Conservation (phyloP, 345 rosid species). For the Salix viminalis region DNA sequence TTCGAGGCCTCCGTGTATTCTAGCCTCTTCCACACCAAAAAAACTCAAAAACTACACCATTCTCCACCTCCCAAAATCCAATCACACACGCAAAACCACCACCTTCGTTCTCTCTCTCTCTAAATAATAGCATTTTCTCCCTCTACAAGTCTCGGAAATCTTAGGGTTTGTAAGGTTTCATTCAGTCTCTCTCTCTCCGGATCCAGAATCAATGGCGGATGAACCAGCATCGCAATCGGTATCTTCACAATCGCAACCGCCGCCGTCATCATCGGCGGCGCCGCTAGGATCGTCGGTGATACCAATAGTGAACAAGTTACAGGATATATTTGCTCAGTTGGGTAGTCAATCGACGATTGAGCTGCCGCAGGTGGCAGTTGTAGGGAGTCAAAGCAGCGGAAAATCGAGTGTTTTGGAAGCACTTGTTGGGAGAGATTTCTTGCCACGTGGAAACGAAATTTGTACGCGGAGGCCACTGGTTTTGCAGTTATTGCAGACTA, state of each 20-base stretch:
- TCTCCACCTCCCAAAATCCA: not conserved
- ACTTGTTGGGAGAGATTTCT: slow-evolving; percentile 93
- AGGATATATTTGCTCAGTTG: slow-evolving; percentile 90
- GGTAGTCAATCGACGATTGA: slow-evolving; percentile 88
- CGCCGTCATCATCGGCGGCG: slow-evolving; percentile 9
- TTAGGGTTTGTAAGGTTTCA: not conserved
- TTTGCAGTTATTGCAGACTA: slow-evolving; percentile 86
- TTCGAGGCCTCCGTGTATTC: not conserved
- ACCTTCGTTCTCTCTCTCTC: not conserved
- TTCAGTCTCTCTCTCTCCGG: not conserved
- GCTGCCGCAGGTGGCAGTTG: slow-evolving; percentile 98
- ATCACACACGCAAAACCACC: not conserved
- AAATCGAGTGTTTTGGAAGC: slow-evolving; percentile 98
- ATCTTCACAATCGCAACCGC: slow-evolving; percentile 6
- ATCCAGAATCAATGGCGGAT: slow-evolving; percentile 24
- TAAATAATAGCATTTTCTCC: not conserved
- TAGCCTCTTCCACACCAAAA: not conserved
- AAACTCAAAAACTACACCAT: not conserved
- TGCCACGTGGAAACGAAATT: slow-evolving; percentile 86
- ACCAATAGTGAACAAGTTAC: slow-evolving; percentile 89
- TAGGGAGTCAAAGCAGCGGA: slow-evolving; percentile 98
- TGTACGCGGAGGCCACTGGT: slow-evolving; percentile 98
- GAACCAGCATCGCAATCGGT: slow-evolving; percentile 22
- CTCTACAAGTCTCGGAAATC: not conserved
- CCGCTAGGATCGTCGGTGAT: slow-evolving; percentile 81